Evolutionary conservation across 805 yeast genomes (phyloP).

Genomic region (Spencermartinsiella europaea): DNA sequence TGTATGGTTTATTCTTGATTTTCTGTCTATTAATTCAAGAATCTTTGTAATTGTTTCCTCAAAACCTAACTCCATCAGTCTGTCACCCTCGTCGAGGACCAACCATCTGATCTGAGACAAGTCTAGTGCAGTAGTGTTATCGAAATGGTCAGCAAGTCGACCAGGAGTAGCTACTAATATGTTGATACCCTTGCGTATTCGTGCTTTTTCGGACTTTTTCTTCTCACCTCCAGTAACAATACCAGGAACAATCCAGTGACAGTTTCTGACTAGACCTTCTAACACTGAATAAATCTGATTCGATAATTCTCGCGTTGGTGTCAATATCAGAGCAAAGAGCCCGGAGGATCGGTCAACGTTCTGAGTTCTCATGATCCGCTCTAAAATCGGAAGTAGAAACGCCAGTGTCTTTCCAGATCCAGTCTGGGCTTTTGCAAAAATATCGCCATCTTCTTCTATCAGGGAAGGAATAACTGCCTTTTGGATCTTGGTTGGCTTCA

Average conservation of each 20-base stretch:
- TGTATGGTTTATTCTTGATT: constrained; percentile 37
- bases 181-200: constrained; percentile 92
- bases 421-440: constrained; percentile 93
- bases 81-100: constrained; percentile 95
- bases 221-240: constrained; percentile 97
- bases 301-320: constrained; percentile 95
- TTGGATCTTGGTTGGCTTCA: constrained; percentile 80
- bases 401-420: constrained; percentile 97
- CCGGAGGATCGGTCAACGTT: constrained; percentile 62
- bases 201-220: constrained; percentile 93
- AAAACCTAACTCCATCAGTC: constrained; percentile 91
- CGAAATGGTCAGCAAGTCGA: constrained; percentile 88
- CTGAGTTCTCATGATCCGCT: constrained; percentile 56
- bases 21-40: constrained; percentile 50
- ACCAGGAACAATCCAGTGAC: constrained; percentile 91
- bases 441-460: constrained; percentile 47
- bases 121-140: constrained; percentile 74
- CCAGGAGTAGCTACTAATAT: constrained; percentile 98
- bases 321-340: constrained; percentile 77
- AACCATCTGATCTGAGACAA: constrained; percentile 74
- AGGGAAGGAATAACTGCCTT: constrained; percentile 68
- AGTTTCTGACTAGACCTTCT: constrained; percentile 59
- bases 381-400: constrained; percentile 76
- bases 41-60: constrained; percentile 87
- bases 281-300: constrained; percentile 81